Evolutionary conservation across 345 rosid species (phyloP).

Genomic region (Aquilaria malaccensis): DNA sequence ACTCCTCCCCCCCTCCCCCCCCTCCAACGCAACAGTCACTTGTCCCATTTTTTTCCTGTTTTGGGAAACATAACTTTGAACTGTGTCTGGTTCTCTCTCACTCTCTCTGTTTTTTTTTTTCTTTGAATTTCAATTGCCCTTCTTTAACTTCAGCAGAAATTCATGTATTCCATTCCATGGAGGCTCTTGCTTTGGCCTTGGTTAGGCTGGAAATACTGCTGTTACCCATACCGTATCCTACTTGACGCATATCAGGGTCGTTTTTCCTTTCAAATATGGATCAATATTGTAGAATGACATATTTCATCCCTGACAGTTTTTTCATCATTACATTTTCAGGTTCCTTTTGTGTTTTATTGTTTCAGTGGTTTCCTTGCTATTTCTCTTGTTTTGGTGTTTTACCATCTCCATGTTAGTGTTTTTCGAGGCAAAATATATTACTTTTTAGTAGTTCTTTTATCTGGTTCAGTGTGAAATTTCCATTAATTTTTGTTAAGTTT

Average conservation of each 20-base stretch:
- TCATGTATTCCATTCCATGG: constrained; percentile 40
- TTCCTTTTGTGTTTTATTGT: neutral
- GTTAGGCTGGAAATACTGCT: constrained; percentile 35
- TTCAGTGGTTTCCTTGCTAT: neutral
- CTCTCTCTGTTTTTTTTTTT: neutral
- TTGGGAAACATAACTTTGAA: no score
- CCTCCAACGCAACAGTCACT: no score
- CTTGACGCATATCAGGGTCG: constrained; percentile 14
- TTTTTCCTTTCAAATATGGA: neutral
- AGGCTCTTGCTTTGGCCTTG: constrained; percentile 43
- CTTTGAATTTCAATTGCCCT: constrained; percentile 21
- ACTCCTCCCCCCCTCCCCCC: no score
- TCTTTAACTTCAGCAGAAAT: constrained; percentile 61
- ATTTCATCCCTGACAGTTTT: neutral
- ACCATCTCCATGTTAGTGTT: no score
- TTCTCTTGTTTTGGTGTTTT: neutral
- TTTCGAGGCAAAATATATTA: no score
- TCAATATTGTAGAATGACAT: no score
- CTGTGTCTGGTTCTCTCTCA: neutral
- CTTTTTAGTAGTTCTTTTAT: no score
- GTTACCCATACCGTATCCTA: constrained; percentile 48
- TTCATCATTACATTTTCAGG: neutral
- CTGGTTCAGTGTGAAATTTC: no score
- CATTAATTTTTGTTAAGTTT: no score
- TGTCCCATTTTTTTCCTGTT: no score